A percentile compares a stretch with the other conserved stretches of the same genome.
Conservation (phyloP, 192 early-diverging fungal genomes). For the Geranomyces michiganensis region DNA sequence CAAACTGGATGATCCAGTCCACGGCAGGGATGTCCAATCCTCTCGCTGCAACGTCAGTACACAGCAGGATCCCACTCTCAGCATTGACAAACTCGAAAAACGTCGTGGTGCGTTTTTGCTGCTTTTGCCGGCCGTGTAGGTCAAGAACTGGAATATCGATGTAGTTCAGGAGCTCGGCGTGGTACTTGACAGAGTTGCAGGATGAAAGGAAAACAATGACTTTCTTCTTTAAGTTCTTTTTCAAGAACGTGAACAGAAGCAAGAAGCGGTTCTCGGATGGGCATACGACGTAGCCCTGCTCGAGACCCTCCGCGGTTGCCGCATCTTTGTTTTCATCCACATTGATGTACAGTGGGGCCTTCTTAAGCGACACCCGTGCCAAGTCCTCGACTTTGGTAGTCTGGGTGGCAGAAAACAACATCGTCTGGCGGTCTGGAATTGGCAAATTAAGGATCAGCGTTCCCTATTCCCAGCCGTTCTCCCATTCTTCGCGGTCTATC, state of each 20-base stretch:
- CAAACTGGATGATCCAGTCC: slow-evolving; percentile 99
- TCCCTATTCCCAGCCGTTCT: not conserved
- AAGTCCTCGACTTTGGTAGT: slow-evolving; percentile 98
- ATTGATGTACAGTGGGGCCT: slow-evolving; percentile 97
- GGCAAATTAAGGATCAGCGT: not conserved
- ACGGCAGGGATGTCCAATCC: slow-evolving; percentile 97
- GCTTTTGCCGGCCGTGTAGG: slow-evolving; percentile 97
- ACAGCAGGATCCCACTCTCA: slow-evolving; percentile 88
- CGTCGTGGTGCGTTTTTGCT: slow-evolving; percentile 97
- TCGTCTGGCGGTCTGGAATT: slow-evolving; percentile 83
- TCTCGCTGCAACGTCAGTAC: slow-evolving; percentile 97
- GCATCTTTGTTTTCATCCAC: slow-evolving; percentile 96
- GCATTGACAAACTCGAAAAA: slow-evolving; percentile 99
- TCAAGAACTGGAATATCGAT: slow-evolving; percentile 98
- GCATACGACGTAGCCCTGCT: slow-evolving; percentile 97
- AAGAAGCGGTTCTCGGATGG: slow-evolving; percentile 91
- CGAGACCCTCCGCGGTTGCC: slow-evolving; percentile 93
- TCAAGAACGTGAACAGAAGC: slow-evolving; percentile 97
- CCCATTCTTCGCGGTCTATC: slow-evolving; percentile 2
- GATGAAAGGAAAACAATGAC: slow-evolving; percentile 98
- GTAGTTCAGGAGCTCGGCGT: slow-evolving; percentile 97
- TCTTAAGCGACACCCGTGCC: slow-evolving; percentile 95
- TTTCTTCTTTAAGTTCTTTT: slow-evolving; percentile 97
- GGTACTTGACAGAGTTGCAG: slow-evolving; percentile 98
- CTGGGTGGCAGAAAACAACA: slow-evolving; percentile 99